Percentiles rank a stretch among this genome's conserved stretches.
Conservation (phyloP, 2,329 filamentous ascomycete species). For the Colletotrichum cordylinicola region DNA sequence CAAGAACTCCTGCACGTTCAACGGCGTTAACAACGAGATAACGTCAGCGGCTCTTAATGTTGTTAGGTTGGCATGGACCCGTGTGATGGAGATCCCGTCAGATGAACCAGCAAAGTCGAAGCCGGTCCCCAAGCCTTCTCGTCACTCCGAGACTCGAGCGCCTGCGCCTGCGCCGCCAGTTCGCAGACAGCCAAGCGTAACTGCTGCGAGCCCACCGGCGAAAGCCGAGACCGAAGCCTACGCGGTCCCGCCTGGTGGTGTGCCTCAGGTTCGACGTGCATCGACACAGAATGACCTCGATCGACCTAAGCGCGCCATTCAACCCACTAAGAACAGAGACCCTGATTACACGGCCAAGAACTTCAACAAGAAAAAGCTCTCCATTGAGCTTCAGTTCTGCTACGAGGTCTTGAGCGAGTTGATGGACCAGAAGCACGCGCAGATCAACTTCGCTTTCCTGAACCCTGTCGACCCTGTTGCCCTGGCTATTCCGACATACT, state of each 20-base stretch:
- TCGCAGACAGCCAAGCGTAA: slow-evolving; percentile 33
- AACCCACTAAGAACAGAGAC: slow-evolving; percentile 88
- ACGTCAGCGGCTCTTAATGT: slow-evolving; percentile 61
- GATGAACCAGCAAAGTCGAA: slow-evolving; percentile 65
- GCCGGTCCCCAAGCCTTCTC: slow-evolving; percentile 51
- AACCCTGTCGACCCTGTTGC: slow-evolving; percentile 91
- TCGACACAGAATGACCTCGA: slow-evolving; percentile 78
- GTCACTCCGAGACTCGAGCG: slow-evolving; percentile 50
- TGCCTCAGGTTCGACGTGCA: slow-evolving; percentile 84
- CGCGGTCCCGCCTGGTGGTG: slow-evolving; percentile 77
- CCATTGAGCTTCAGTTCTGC: slow-evolving; percentile 89
- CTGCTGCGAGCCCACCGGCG: slow-evolving; percentile 40
- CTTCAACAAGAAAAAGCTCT: slow-evolving; percentile 91
- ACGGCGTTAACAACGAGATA: slow-evolving; percentile 78
- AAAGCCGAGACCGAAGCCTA: slow-evolving; percentile 56
- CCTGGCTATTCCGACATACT: slow-evolving; percentile 90
- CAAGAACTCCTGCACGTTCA: slow-evolving; percentile 81
- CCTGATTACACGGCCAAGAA: slow-evolving; percentile 81
- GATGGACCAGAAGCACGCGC: slow-evolving; percentile 73
- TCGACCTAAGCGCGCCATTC: slow-evolving; percentile 91
- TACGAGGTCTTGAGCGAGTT: slow-evolving; percentile 82
- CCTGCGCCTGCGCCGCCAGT: slow-evolving; percentile 33
- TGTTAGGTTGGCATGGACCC: slow-evolving; percentile 59
- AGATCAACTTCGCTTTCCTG: slow-evolving; percentile 76
- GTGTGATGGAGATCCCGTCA: slow-evolving; percentile 48